Evolutionary conservation across 257 asterid genomes (phyloP).

Genomic region (Ajuga chamaepitys): DNA sequence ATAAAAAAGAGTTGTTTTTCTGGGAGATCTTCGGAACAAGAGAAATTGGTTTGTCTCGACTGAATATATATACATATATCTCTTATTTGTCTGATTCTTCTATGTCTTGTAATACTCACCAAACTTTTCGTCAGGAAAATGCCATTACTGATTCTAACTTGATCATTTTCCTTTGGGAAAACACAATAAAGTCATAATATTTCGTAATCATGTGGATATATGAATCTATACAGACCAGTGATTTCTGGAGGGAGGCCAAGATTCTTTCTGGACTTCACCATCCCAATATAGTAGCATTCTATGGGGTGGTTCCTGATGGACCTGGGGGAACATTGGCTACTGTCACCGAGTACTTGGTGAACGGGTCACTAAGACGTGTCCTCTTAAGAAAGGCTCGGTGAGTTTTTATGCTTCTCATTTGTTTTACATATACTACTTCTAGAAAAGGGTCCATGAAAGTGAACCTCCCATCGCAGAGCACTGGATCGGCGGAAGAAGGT

Average conservation of each 20-base stretch:
- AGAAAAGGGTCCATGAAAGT: neutral
- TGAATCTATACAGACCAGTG: slow-evolving; percentile 54
- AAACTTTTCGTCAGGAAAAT: neutral
- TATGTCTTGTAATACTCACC: neutral
- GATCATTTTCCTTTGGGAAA: neutral
- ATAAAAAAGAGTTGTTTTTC: slow-evolving; percentile 43
- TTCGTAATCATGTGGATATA: neutral
- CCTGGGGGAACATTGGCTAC: slow-evolving; percentile 79
- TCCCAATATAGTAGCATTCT: slow-evolving; percentile 84
- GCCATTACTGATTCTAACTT: neutral
- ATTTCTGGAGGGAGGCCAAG: slow-evolving; percentile 91
- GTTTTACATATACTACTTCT: neutral
- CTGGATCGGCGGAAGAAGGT: slow-evolving; percentile 63
- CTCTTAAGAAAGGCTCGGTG: slow-evolving; percentile 67
- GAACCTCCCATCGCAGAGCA: slow-evolving; percentile 30
- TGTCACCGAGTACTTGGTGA: slow-evolving; percentile 75
- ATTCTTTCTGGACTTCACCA: slow-evolving; percentile 83
- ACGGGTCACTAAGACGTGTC: slow-evolving; percentile 72
- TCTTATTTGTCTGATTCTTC: neutral
- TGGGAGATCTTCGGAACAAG: slow-evolving; percentile 47
- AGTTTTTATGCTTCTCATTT: slow-evolving; percentile 14
- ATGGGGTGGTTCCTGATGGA: slow-evolving; percentile 91
- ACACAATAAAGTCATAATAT: neutral
- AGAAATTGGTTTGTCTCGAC: slow-evolving; percentile 35
- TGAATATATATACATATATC: no score